Percentiles rank a stretch among this genome's conserved stretches.
phyloP scores from a whole-genome alignment of 306 rosid species.

The Acacia melanoxylon region DNA sequence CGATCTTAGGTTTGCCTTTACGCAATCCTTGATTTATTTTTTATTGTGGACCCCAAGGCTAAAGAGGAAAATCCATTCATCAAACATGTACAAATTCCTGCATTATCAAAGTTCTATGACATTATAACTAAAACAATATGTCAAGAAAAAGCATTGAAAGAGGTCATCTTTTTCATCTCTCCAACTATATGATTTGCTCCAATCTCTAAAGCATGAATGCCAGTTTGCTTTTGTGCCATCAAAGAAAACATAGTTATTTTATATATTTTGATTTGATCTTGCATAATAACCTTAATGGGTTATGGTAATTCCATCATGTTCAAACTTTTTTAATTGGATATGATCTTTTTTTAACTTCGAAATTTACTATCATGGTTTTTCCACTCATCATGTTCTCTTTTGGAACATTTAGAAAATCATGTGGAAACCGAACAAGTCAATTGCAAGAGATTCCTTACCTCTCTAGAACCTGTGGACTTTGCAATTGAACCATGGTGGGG shows the following conservation, averaged over 20 bases:
- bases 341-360: neutral
- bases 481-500: slow-evolving; percentile 85
- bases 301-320: slow-evolving; percentile 28
- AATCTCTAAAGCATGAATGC: neutral
- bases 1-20: too few species aligned
- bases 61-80: too few species aligned
- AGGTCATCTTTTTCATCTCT: neutral
- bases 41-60: too few species aligned
- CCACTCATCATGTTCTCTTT: slow-evolving; percentile 33
- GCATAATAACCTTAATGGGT: slow-evolving; percentile 1
- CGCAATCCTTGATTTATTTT: too few species aligned
- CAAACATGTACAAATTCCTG: neutral
- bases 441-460: slow-evolving; percentile 91
- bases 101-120: neutral
- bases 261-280: slow-evolving; percentile 4
- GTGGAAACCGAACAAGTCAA: slow-evolving; percentile 99
- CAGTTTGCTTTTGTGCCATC: neutral
- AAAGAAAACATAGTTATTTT: neutral
- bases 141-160: neutral
- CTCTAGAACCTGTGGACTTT: slow-evolving; percentile 89
- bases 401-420: slow-evolving; percentile 91
- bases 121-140: neutral
- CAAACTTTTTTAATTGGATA: neutral
- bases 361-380: slow-evolving; percentile 21
- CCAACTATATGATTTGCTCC: slow-evolving; percentile 7